Evolutionary conservation across 2,329 filamentous ascomycete species (phyloP), one percentile per base, ranked within the genome.

Genomic region (Graphilbum ipis-grandicollis): DNA sequence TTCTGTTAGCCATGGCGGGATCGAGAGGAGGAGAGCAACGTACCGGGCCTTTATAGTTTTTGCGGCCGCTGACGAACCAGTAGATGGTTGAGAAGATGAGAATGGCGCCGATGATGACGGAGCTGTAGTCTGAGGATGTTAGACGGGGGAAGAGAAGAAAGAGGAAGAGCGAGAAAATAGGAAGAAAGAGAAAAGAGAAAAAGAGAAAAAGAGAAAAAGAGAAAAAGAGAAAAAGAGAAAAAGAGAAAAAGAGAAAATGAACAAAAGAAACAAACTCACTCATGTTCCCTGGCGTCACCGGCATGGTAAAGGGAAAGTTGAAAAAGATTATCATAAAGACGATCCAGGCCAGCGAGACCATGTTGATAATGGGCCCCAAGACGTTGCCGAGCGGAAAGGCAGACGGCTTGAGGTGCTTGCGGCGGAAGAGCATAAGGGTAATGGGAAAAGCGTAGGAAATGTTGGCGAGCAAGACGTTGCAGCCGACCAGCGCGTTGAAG

Each of bases 401-500:
- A n/a, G 25, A 25, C 13, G 23, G 14, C 4, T 4, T 30, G 8
- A 37, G 25, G 3, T 21, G 19, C 2, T 14, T n/a, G 19, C 35
- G 39, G 33, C 15, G 14, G 3, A 10, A 2, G 3, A 37, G 15
- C 29, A 38, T n/a, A 2, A n/a, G 15, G 15, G 8, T 5, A 12
- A 41, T 29, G 14, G 36, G 33, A 5, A 41, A n/a, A 15, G 35
- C 33, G 33, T 41, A 41, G 2, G 35, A 38, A 9, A 33, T 25
- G 31, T 32, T 35, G 23, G 38, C 13, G 33, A 19, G 35, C 22
- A 41, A 17, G 22, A 33, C 33, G 31, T n/a, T 30, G n/a, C 18
- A 33, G 29, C 39, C 35, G 18, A 38, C 30, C n/a, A 41, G 35
- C 13, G 35, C 35, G 14, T 38, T 38, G n/a, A 41, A 33, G 15